Evolutionary conservation across 2,329 filamentous ascomycete species (phyloP).

Genomic region (Eutypella sp.): DNA sequence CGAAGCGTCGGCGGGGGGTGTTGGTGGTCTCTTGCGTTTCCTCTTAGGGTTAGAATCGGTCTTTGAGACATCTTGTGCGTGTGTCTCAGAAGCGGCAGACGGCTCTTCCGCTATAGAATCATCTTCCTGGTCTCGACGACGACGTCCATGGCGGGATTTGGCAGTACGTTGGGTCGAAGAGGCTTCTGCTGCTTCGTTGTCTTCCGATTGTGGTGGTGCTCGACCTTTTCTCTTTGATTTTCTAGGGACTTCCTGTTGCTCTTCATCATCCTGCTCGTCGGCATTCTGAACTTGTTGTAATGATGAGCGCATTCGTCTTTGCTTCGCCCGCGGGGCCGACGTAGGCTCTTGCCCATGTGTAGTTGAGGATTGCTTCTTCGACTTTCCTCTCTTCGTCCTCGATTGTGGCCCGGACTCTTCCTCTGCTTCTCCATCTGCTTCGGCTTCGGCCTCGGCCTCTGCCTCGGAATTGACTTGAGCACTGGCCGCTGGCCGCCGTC

Average conservation of each 20-base stretch:
- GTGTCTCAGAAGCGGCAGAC: too few species aligned
- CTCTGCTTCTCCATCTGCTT: slow-evolving; percentile 4
- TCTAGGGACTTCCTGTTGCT: slow-evolving; percentile 6
- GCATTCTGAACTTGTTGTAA: neutral
- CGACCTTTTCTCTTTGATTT: slow-evolving; percentile 15
- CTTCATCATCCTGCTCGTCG: slow-evolving; percentile 3
- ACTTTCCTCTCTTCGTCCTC: slow-evolving; percentile 21
- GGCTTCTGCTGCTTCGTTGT: too few species aligned
- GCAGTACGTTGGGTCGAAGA: too few species aligned
- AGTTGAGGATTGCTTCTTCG: slow-evolving; percentile 11
- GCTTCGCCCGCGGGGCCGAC: neutral
- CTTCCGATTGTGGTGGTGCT: slow-evolving; percentile 11
- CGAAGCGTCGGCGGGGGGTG: slow-evolving; percentile 12
- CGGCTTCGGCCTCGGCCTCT: neutral
- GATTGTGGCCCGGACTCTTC: slow-evolving; percentile 9
- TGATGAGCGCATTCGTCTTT: neutral
- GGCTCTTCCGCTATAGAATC: too few species aligned
- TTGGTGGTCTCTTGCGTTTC: slow-evolving; percentile 8
- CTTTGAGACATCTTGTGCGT: too few species aligned
- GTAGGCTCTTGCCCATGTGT: neutral
- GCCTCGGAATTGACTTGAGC: neutral
- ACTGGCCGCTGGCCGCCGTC: slow-evolving; percentile 1
- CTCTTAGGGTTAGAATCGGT: too few species aligned
- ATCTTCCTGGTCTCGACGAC: too few species aligned
- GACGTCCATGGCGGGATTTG: too few species aligned